phyloP scores from a whole-genome alignment of 2,329 filamentous ascomycete genomes.

The Neobulgaria alba region DNA sequence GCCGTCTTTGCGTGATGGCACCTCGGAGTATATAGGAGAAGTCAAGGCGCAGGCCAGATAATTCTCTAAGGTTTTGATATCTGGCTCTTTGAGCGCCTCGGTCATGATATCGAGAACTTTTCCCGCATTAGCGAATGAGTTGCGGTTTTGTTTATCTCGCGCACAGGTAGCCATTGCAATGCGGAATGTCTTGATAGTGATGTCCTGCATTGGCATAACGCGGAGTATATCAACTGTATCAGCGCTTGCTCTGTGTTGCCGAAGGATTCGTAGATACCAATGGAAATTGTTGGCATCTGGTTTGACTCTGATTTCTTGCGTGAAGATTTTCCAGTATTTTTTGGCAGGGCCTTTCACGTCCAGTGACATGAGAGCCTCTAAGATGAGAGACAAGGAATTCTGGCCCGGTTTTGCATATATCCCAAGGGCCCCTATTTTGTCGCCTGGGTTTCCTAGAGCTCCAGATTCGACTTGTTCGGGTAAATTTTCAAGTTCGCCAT shows the following conservation, averaged over 20 bases:
- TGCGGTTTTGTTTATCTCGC: slow-evolving; percentile 68
- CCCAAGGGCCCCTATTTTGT: not conserved
- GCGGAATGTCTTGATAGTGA: slow-evolving; percentile 50
- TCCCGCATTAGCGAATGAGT: slow-evolving; percentile 56
- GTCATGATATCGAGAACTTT: slow-evolving; percentile 58
- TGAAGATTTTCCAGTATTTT: slow-evolving; percentile 72
- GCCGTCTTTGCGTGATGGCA: slow-evolving; percentile 6
- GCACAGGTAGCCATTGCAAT: slow-evolving; percentile 67
- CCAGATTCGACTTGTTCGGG: slow-evolving; percentile 1
- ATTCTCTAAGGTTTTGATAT: slow-evolving; percentile 41
- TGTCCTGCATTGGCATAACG: slow-evolving; percentile 38
- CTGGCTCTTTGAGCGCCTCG: slow-evolving; percentile 35
- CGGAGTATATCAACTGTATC: slow-evolving; percentile 51
- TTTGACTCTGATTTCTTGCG: slow-evolving; percentile 47
- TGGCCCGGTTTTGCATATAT: slow-evolving; percentile 36
- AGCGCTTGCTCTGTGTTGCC: slow-evolving; percentile 55
- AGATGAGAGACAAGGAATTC: slow-evolving; percentile 59
- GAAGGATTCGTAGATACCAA: slow-evolving; percentile 58
- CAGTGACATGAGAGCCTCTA: slow-evolving; percentile 54
- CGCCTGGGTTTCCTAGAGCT: not conserved
- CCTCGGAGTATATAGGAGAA: slow-evolving; percentile 28
- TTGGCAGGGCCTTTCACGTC: slow-evolving; percentile 53
- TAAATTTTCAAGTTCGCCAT: not conserved
- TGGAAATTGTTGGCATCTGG: slow-evolving; percentile 68
- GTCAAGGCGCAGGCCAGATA: slow-evolving; percentile 49